Evolutionary conservation across 257 asterid genomes (phyloP).

Genomic region (Scutellaria barbata): DNA sequence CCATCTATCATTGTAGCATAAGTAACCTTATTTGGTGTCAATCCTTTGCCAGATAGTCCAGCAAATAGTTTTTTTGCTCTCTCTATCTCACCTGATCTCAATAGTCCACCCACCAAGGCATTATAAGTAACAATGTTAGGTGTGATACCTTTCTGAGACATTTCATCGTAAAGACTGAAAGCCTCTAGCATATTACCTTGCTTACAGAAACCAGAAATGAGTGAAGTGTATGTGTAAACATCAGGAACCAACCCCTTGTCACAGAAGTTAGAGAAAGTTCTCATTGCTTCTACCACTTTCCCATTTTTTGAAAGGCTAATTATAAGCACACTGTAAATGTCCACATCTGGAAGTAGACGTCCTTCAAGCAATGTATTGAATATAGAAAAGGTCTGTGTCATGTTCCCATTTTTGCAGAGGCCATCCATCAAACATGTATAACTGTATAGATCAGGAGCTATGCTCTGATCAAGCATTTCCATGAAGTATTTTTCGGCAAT

Average conservation of each 20-base stretch:
- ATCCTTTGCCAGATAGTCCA: slow-evolving; percentile 59
- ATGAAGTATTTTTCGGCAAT: slow-evolving; percentile 67
- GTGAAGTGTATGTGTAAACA: slow-evolving; percentile 72
- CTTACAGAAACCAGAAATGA: slow-evolving; percentile 78
- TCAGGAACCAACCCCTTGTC: slow-evolving; percentile 69
- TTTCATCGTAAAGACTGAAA: slow-evolving; percentile 64
- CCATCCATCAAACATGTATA: slow-evolving; percentile 71
- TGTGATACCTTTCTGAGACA: slow-evolving; percentile 62
- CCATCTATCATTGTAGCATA: slow-evolving; percentile 85
- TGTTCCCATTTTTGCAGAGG: slow-evolving; percentile 65
- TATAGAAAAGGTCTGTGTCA: slow-evolving; percentile 62
- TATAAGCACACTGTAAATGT: slow-evolving; percentile 70
- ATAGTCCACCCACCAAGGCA: slow-evolving; percentile 72
- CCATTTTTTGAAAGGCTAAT: slow-evolving; percentile 72
- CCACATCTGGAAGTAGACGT: slow-evolving; percentile 60
- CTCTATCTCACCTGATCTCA: slow-evolving; percentile 65
- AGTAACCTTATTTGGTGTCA: slow-evolving; percentile 69
- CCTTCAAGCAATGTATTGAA: slow-evolving; percentile 55
- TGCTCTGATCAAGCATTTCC: slow-evolving; percentile 73
- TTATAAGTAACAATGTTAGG: slow-evolving; percentile 85
- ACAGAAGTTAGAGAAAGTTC: slow-evolving; percentile 59
- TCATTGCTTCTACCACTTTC: slow-evolving; percentile 70
- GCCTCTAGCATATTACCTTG: slow-evolving; percentile 72
- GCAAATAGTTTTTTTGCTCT: slow-evolving; percentile 67
- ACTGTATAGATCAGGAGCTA: slow-evolving; percentile 61